Conservation (phyloP, 2,329 filamentous ascomycete species). For the Verticillium tricorpus region DNA sequence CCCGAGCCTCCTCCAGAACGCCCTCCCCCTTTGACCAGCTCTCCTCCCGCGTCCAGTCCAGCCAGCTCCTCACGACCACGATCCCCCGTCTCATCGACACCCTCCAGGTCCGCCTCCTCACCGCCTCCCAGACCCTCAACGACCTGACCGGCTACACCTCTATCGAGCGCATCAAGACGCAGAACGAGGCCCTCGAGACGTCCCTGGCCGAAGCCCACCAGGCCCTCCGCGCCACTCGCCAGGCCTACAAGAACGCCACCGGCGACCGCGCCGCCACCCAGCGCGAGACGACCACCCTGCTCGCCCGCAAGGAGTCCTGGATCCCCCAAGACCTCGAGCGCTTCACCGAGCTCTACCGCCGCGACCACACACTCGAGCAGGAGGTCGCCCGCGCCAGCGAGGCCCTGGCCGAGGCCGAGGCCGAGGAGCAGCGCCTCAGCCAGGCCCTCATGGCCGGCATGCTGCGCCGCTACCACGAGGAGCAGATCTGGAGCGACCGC, state of each 20-base stretch:
- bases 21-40: neutral
- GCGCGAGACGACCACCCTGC: slow-evolving; percentile 88
- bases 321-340: slow-evolving; percentile 81
- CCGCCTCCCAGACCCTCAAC: slow-evolving; percentile 84
- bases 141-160: slow-evolving; percentile 90
- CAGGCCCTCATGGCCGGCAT: slow-evolving; percentile 77
- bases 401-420: slow-evolving; percentile 69
- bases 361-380: slow-evolving; percentile 89
- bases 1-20: neutral
- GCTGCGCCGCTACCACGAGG: slow-evolving; percentile 90
- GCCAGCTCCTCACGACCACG: slow-evolving; percentile 31
- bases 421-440: slow-evolving; percentile 71
- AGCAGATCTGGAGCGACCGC: slow-evolving; percentile 98
- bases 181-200: slow-evolving; percentile 65
- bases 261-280: slow-evolving; percentile 81
- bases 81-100: slow-evolving; percentile 81
- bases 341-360: slow-evolving; percentile 88
- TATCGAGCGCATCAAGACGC: slow-evolving; percentile 78
- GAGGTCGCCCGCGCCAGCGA: slow-evolving; percentile 70
- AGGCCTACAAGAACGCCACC: slow-evolving; percentile 77
- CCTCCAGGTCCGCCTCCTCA: slow-evolving; percentile 77
- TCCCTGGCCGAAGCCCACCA: slow-evolving; percentile 55
- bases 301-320: slow-evolving; percentile 94
- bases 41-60: neutral
- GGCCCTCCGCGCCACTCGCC: slow-evolving; percentile 66